Base-by-base conservation (phyloP, 2,329 filamentous ascomycete species). In the Cladosporium sp. region DNA sequence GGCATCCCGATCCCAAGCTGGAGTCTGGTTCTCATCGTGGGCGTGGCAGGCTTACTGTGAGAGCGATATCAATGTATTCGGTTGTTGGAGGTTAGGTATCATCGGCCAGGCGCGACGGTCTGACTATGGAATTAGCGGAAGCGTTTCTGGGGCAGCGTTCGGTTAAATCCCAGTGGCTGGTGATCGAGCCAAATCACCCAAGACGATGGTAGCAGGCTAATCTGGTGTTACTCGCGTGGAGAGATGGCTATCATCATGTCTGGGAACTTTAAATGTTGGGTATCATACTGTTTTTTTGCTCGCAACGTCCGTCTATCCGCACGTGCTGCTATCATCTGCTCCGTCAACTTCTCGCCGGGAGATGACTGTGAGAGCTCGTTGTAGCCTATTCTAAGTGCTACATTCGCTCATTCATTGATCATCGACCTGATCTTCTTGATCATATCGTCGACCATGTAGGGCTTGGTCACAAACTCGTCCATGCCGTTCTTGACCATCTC, bases 391-490 rank as follows among this genome's bases (percentile, higher is more conserved):
- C 18, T 43, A 21, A 2, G 10, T n/a, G 16, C 36, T 39, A 18
- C 36, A 39, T 39, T n/a, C 49, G 25, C 26, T 54, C 26, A 32
- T 32, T 30, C 7, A 36, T 56, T 49, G 26, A 58, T 59, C 62
- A 65, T 49, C 63, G 13, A 23, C 1, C 18, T 6, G 6, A 65
- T 60, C 58, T 61, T 65, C 48, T 14, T 25, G 25, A 56, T 36
- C 56, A 65, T 58, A 7, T 60, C 48, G 8, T 54, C 48, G 32
- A 65, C 60, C 26, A 56, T 46, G 11, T 58, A 65, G 10, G 76
- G 76, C 65, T 78, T 78, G 11, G 75, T 76, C 4, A 77, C 71
- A 1, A 76, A 75, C 26, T 70, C 69, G 65, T 76, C 72, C 75
- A 77, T 76, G 10, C 76, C 76, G 21, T 67, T 68, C 21, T 70